Conservation (phyloP, 2,329 filamentous ascomycete species). For the Beauveria brongniartii region DNA sequence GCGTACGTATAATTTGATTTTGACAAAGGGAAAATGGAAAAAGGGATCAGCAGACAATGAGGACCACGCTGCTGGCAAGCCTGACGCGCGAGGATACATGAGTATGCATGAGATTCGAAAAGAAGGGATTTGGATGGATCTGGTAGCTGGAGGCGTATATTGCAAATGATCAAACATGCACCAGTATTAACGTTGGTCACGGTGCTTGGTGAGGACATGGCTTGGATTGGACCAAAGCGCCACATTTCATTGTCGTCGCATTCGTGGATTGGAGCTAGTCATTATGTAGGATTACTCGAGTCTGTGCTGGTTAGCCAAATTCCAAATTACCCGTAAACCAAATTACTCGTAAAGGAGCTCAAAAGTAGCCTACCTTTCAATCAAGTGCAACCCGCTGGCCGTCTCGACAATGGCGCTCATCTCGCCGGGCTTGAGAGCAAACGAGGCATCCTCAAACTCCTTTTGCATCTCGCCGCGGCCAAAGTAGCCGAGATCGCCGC, state of each 20-base stretch:
- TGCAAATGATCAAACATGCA: background rate
- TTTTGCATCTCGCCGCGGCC: slow-evolving; percentile 95
- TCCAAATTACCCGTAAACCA: background rate
- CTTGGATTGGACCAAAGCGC: background rate
- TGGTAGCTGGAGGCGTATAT: background rate
- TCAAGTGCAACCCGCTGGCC: slow-evolving; percentile 88
- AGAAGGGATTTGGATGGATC: background rate
- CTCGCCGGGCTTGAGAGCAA: slow-evolving; percentile 78
- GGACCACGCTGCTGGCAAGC: background rate
- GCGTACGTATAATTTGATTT: background rate
- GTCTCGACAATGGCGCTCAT: slow-evolving; percentile 85
- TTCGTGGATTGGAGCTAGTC: background rate
- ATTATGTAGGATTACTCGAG: background rate
- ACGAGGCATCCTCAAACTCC: slow-evolving; percentile 95
- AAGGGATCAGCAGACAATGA: background rate
- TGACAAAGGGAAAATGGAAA: background rate
- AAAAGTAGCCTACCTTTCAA: slow-evolving; percentile 63
- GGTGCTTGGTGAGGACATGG: no score
- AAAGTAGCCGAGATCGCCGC: slow-evolving; percentile 91
- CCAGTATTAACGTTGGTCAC: background rate
- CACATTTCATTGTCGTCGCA: background rate
- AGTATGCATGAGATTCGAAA: background rate
- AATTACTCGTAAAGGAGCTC: no score
- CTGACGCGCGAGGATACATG: background rate
- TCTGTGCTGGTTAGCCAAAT: background rate